phyloP scores from a whole-genome alignment of 805 yeast species.

The Candida insectorum region DNA sequence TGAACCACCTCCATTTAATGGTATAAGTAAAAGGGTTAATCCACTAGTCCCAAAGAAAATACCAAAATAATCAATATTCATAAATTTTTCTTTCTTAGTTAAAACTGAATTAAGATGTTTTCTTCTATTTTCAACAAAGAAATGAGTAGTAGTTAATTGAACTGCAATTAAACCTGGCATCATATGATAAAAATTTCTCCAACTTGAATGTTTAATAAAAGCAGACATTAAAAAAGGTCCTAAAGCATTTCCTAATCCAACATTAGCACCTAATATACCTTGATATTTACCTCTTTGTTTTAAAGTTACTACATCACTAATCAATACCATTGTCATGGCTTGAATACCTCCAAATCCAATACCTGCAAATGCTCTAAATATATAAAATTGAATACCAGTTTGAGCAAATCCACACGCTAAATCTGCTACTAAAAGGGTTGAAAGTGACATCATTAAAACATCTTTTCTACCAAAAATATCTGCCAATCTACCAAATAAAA shows the following conservation, averaged over 20 bases:
- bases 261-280: slow-evolving; percentile 49
- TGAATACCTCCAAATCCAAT: slow-evolving; percentile 57
- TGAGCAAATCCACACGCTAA: slow-evolving; percentile 40
- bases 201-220: slow-evolving; percentile 38
- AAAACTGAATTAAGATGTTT: slow-evolving; percentile 22
- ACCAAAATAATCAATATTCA: slow-evolving; percentile 53
- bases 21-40: slow-evolving; percentile 49
- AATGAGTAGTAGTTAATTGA: slow-evolving; percentile 23
- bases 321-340: slow-evolving; percentile 48
- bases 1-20: slow-evolving; percentile 61
- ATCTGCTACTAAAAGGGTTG: slow-evolving; percentile 44
- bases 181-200: slow-evolving; percentile 53
- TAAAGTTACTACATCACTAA: slow-evolving; percentile 54
- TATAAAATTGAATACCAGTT: slow-evolving; percentile 42
- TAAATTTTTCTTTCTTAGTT: slow-evolving; percentile 33
- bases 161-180: slow-evolving; percentile 40
- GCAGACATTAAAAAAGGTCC: slow-evolving; percentile 58
- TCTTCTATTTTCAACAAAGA: slow-evolving; percentile 29
- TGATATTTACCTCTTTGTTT: slow-evolving; percentile 52
- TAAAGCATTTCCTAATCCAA: slow-evolving; percentile 47
- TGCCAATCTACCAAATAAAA: slow-evolving; percentile 65
- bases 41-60: slow-evolving; percentile 46
- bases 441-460: slow-evolving; percentile 42
- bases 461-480: slow-evolving; percentile 59
- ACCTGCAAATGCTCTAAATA: slow-evolving; percentile 55